These are phyloP conservation scores for Pseudocercospora crystallina DNA, from an alignment of 2,329 filamentous ascomycete genomes.

Conservation along the genomic window DNA sequence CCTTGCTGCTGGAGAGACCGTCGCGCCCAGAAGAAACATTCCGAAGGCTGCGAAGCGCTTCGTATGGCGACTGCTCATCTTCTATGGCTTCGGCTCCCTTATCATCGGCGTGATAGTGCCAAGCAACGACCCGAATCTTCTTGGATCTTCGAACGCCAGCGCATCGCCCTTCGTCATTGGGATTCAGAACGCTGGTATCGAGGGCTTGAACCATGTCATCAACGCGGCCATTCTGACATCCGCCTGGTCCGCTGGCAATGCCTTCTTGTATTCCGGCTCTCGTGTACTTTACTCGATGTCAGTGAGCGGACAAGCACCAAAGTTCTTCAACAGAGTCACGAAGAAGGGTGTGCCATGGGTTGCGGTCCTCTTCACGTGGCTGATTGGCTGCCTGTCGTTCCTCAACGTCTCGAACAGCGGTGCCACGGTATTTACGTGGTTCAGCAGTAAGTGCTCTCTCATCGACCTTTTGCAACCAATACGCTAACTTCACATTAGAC, in stretches of 20 bases:
- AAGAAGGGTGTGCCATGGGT: neutral
- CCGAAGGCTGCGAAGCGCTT: too few relatives aligned
- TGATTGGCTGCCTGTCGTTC: neutral
- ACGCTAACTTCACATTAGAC: too few relatives aligned
- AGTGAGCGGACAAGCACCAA: conserved; percentile 64
- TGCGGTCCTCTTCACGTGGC: neutral
- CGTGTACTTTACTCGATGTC: conserved; percentile 57
- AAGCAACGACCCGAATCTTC: conserved; percentile 38
- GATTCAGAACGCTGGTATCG: conserved; percentile 61
- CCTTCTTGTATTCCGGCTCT: conserved; percentile 54
- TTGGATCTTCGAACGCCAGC: conserved; percentile 34
- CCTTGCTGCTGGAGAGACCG: conserved; percentile 30
- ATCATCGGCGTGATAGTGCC: conserved; percentile 42
- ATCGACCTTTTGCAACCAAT: too few relatives aligned
- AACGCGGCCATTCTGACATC: conserved; percentile 68
- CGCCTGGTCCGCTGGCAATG: conserved; percentile 59
- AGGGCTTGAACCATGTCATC: conserved; percentile 63
- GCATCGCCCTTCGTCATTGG: conserved; percentile 59
- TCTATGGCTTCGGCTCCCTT: conserved; percentile 43
- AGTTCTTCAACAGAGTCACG: neutral
- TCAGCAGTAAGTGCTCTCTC: too few relatives aligned
- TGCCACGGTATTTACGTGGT: neutral
- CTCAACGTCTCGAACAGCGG: neutral
- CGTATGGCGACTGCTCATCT: conserved; percentile 47
- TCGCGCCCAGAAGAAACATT: conserved; percentile 28